These are phyloP conservation scores for Cubamyces sp. DNA, from an alignment of 768 basidiomycete species.

Conservation along the genomic window DNA sequence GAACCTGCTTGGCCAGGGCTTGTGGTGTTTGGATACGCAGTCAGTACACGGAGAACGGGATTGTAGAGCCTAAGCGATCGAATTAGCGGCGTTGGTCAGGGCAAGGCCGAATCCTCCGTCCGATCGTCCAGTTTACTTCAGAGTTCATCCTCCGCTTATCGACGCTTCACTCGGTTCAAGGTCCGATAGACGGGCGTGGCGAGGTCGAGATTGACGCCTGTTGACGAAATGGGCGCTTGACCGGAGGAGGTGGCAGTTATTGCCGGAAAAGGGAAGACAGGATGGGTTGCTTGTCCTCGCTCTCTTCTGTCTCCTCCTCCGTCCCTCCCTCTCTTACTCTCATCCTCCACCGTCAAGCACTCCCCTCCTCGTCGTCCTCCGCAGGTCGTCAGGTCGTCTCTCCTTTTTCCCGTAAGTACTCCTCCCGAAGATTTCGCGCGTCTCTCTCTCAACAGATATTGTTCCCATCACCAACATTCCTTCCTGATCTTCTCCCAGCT, in stretches of 20 bases:
- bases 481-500: conserved; percentile 19
- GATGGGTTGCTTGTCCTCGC: background rate
- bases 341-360: background rate
- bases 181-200: background rate
- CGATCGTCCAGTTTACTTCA: too few relatives aligned
- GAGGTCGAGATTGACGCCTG: background rate
- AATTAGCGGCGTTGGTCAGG: background rate
- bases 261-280: background rate
- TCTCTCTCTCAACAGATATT: conserved; percentile 6
- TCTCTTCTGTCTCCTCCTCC: background rate
- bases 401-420: conserved; percentile 2
- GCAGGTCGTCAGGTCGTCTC: conserved; percentile 20
- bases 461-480: conserved; percentile 18
- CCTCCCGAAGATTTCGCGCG: background rate
- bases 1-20: too few relatives aligned
- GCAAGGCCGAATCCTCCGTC: background rate
- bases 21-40: too few relatives aligned
- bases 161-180: background rate
- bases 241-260: background rate
- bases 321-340: background rate
- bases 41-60: too few relatives aligned
- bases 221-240: background rate
- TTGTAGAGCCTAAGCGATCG: background rate
- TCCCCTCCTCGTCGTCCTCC: conserved; percentile 7
- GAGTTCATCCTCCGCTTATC: too few relatives aligned